Evolutionary conservation across 2,329 filamentous ascomycete genomes (phyloP).

Genomic region (Rhinocladiella similis): DNA sequence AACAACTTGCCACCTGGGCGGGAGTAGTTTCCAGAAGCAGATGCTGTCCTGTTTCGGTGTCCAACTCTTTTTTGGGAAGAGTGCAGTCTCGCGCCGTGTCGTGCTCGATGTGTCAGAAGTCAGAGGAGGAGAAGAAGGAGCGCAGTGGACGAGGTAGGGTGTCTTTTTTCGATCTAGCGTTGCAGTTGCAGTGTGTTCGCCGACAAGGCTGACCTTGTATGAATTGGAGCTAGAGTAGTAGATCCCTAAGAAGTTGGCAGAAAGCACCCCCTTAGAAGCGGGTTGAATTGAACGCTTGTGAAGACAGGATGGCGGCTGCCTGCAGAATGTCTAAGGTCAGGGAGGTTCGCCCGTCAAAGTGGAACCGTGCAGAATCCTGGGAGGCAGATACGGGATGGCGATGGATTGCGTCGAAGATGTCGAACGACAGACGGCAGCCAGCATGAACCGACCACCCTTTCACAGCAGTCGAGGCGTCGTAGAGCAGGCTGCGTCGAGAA

Average conservation of each 20-base stretch:
- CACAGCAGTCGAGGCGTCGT: conserved; percentile 3
- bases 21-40: neutral
- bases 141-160: neutral
- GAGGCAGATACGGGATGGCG: conserved; percentile 7
- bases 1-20: neutral
- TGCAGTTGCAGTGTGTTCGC: neutral
- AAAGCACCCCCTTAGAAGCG: neutral
- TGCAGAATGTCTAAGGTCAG: conserved; percentile 15
- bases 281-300: conserved; percentile 11
- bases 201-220: conserved; percentile 15
- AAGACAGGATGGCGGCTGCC: conserved; percentile 18
- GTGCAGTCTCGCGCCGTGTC: neutral
- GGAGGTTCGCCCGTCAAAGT: conserved; percentile 5
- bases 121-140: neutral
- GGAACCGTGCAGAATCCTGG: conserved; percentile 15
- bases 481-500: conserved; percentile 9
- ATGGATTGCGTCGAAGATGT: conserved; percentile 1
- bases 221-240: neutral
- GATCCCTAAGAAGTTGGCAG: neutral
- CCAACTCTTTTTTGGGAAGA: neutral
- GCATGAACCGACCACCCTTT: neutral
- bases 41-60: conserved; percentile 7
- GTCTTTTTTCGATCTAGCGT: neutral
- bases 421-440: conserved; percentile 1
- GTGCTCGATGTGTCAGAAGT: neutral